Conservation (phyloP, 768 basidiomycete genomes). For the Tephrocybe rancida region DNA sequence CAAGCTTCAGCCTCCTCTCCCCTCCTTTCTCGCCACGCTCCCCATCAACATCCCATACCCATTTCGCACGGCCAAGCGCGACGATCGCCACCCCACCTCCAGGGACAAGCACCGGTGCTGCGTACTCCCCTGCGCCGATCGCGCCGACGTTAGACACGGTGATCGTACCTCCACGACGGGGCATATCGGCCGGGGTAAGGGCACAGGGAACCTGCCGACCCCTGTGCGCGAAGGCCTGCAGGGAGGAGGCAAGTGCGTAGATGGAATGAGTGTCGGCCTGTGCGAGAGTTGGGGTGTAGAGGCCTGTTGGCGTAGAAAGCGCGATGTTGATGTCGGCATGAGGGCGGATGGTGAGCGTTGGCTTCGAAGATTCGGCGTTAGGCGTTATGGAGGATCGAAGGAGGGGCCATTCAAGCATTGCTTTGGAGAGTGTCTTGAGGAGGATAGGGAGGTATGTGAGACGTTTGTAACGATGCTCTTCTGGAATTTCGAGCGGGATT, state of each 20-base stretch:
- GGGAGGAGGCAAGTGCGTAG: constrained; percentile 60
- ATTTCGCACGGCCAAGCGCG: constrained; percentile 76
- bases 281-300: constrained; percentile 78
- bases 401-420: constrained; percentile 86
- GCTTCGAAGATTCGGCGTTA: constrained; percentile 41
- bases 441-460: constrained; percentile 85
- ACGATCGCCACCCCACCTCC: constrained; percentile 88
- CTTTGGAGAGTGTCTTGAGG: constrained; percentile 76
- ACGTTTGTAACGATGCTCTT: constrained; percentile 57
- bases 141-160: constrained; percentile 85
- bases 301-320: constrained; percentile 78
- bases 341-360: constrained; percentile 72
- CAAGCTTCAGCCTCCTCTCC: constrained; percentile 57
- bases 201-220: constrained; percentile 70
- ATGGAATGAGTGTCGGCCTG: constrained; percentile 55
- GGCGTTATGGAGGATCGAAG: constrained; percentile 76
- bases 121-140: constrained; percentile 70
- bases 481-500: constrained; percentile 43
- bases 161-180: constrained; percentile 74
- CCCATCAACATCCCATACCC: constrained; percentile 73
- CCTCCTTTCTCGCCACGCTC: constrained; percentile 44
- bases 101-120: constrained; percentile 75
- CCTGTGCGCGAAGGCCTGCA: constrained; percentile 62
- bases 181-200: constrained; percentile 71
- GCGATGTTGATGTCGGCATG: constrained; percentile 77